Conservation (phyloP, 73 alveolate genomes). For the Paramecium sonneborni region DNA sequence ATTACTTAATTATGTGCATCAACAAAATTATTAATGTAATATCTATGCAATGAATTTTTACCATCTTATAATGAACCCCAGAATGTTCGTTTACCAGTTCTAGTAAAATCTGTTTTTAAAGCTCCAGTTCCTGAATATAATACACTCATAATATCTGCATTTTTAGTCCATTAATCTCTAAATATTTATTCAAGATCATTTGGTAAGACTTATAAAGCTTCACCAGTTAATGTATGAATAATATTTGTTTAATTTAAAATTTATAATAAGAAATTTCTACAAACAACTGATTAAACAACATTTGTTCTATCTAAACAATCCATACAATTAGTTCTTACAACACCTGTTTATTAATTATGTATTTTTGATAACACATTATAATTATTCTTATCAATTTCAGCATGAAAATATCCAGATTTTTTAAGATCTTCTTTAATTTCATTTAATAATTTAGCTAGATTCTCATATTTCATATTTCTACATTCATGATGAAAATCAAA, state of each 20-base stretch:
- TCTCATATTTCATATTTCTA: slow-evolving; percentile 94
- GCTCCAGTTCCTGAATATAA: slow-evolving; percentile 98
- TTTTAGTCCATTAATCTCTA: slow-evolving; percentile 96
- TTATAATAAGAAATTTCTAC: slow-evolving; percentile 76
- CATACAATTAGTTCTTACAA: slow-evolving; percentile 96
- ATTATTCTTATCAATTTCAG: slow-evolving; percentile 12
- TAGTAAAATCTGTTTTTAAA: slow-evolving; percentile 95
- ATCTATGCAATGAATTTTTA: slow-evolving; percentile 82
- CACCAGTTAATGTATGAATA: slow-evolving; percentile 77
- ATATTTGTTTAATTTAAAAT: slow-evolving; percentile 75
- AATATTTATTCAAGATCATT: slow-evolving; percentile 84
- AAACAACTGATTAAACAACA: slow-evolving; percentile 93
- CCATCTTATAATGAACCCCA: slow-evolving; percentile 94
- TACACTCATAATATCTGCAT: slow-evolving; percentile 90
- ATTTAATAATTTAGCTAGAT: slow-evolving; percentile 81
- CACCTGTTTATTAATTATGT: slow-evolving; percentile 77
- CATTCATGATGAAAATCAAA: slow-evolving; percentile 98
- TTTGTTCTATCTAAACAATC: slow-evolving; percentile 98
- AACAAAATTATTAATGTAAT: slow-evolving; percentile 89
- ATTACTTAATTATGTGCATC: slow-evolving; percentile 90
- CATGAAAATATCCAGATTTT: slow-evolving; percentile 71
- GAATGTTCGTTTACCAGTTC: slow-evolving; percentile 96
- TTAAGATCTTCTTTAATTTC: slow-evolving; percentile 73
- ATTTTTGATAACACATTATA: slow-evolving; percentile 59
- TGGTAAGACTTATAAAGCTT: slow-evolving; percentile 90